Evolutionary conservation across 208 protist genomes (phyloP), one percentile per base, ranked within the genome.

Genomic region (Trypanosoma mega): DNA sequence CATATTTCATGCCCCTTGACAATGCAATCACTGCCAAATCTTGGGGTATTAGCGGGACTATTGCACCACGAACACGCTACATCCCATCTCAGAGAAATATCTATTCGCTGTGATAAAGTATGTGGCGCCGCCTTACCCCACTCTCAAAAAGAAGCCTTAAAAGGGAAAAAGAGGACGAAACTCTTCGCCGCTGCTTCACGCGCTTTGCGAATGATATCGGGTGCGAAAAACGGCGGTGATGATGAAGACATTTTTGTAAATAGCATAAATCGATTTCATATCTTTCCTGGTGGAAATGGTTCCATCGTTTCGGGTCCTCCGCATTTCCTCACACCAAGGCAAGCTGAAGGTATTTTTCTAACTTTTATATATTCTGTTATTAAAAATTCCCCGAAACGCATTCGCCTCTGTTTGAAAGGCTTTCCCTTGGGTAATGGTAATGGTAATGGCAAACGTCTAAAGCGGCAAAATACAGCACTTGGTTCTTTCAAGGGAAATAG

Each of bases 1-100:
- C 62, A 76, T 43, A 60, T 93, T 6, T 63, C 68, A 2, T 63
- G 50, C 21, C 49, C 63, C 29, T 52, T 90, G 23, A 74, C 56
- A 21, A 72, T 74, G 43, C 39, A 71, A 52, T 74, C 82, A 48
- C 63, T 90, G n/a, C 85, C 85, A 20, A 68, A 76, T 20, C 64
- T 93, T 33, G 85, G 82, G 12, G 53, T 90, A 21, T n/a, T 90
- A 9, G 63, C 70, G 0, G 82, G 85, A 0, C 66, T 93, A 24
- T 64, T 90, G 30, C 74, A 80, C 64, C 56, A 75, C 57, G 58
- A 73, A 30, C 30, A 65, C 66, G 77, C 82, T 24, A 54, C 66
- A 3, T 29, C 27, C 24, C 33, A 39, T 2, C 67, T 92, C n/a
- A 55, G 74, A 29, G 49, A 59, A 43, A 50, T 92, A 18, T 65